Evolutionary conservation across 2,329 filamentous ascomycete species (phyloP).

Genomic region (Penicillium verrucosum): DNA sequence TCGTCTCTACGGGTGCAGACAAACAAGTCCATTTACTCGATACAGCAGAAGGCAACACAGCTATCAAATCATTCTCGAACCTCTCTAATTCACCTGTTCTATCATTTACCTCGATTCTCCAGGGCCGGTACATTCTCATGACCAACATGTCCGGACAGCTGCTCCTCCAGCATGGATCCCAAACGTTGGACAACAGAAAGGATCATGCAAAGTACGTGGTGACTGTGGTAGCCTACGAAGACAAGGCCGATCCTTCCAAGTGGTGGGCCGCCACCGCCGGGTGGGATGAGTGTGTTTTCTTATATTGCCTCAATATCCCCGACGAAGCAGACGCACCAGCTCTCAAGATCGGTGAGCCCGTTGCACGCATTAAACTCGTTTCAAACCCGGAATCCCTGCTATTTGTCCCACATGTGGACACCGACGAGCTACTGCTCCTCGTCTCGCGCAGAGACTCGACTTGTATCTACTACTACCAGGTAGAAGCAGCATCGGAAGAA

Average conservation of each 20-base stretch:
- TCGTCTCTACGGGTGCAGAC: constrained; percentile 49
- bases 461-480: constrained; percentile 55
- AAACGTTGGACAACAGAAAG: constrained; percentile 48
- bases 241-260: constrained; percentile 24
- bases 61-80: constrained; percentile 25
- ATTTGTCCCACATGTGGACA: constrained; percentile 52
- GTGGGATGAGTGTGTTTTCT: constrained; percentile 57
- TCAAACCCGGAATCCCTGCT: constrained; percentile 58
- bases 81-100: constrained; percentile 50
- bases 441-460: constrained; percentile 58
- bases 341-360: constrained; percentile 27
- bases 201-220: constrained; percentile 61
- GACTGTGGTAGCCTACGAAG: constrained; percentile 45
- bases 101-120: constrained; percentile 45
- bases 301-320: constrained; percentile 44
- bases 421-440: constrained; percentile 48
- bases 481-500: constrained; percentile 12
- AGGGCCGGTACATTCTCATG: constrained; percentile 48
- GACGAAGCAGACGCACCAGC: constrained; percentile 2
- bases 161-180: constrained; percentile 46
- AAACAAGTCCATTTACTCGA: constrained; percentile 48
- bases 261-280: constrained; percentile 56
- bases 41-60: constrained; percentile 17
- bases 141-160: constrained; percentile 60
- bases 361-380: constrained; percentile 30